Evolutionary conservation across 2,329 filamentous ascomycete genomes (phyloP), one percentile per base, ranked within the genome.

Genomic region (Diaporthe caulivora): DNA sequence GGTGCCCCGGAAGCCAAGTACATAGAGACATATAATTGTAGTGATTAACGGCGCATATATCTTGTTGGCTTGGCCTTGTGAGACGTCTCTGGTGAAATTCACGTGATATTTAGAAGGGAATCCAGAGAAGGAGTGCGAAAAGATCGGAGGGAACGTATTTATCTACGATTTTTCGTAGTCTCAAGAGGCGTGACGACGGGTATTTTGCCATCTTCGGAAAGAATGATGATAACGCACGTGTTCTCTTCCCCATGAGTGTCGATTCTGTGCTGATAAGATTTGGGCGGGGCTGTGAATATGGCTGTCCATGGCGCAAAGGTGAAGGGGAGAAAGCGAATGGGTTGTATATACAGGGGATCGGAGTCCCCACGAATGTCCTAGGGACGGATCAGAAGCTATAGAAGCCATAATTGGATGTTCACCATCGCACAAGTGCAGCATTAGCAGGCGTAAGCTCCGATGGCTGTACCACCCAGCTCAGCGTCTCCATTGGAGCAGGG

Each of bases 71-170:
- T 34, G 44, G n/a, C 55, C n/a, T 11, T 37, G 37, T 7, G 29
- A 42, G 17, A 21, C 34, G 37, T 44, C 10, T 9, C 34, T 60
- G 44, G 18, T 37, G 21, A 13, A 17, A 13, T 18, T 42, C 26
- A 55, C 47, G 26, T 54, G 34, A 55, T 29, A 13, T 15, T 54
- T 51, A 75, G 37, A 67, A n/a, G 7, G 73, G 73, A 7, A 68
- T 75, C 24, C 60, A 75, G 7, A 75, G 73, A 49, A 75, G 60
- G n/a, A 58, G 31, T 26, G 44, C 44, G 31, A 75, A 71, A 1
- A 75, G 10, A 49, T 73, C 71, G 3, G 58, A 29, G 0, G 34
- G 71, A 15, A 75, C 24, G 24, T 60, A 65, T 34, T 60, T 71
- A 11, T 54, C 47, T 3, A 75, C 5, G 11, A 73, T 26, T 6